Conservation (phyloP, 768 basidiomycete species). For the Boletus pseudopeckii region DNA sequence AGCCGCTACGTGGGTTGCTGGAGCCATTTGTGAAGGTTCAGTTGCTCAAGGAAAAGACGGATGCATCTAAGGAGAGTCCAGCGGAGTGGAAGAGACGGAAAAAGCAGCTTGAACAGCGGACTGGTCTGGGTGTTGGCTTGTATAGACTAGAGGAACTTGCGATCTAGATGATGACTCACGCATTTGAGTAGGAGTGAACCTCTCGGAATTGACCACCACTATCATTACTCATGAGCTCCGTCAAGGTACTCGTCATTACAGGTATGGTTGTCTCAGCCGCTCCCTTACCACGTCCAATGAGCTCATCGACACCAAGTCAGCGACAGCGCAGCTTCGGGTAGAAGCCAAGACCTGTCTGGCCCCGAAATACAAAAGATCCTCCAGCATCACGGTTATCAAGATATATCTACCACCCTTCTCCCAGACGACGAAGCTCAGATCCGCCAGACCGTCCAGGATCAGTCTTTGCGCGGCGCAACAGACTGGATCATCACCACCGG, state of each 20-base stretch:
- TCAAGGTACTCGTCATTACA: slow-evolving; percentile 27
- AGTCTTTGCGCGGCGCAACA: slow-evolving; percentile 43
- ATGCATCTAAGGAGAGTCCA: slow-evolving; percentile 29
- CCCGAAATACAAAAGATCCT: slow-evolving; percentile 57
- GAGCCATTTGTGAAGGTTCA: slow-evolving; percentile 62
- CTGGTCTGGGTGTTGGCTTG: slow-evolving; percentile 52
- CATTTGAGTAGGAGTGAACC: too few relatives aligned
- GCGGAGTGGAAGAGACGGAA: slow-evolving; percentile 52
- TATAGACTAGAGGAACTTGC: slow-evolving; percentile 73
- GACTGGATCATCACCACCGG: slow-evolving; percentile 83
- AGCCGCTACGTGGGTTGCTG: slow-evolving; percentile 56
- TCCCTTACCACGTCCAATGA: not conserved
- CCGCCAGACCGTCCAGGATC: slow-evolving; percentile 42
- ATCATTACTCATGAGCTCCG: slow-evolving; percentile 17
- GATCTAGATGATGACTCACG: slow-evolving; percentile 33
- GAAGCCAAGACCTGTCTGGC: slow-evolving; percentile 60
- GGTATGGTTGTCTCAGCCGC: slow-evolving; percentile 11
- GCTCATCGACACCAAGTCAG: slow-evolving; percentile 44
- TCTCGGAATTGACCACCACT: too few relatives aligned
- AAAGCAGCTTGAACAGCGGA: slow-evolving; percentile 51
- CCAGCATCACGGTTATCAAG: slow-evolving; percentile 34
- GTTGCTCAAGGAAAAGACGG: slow-evolving; percentile 42
- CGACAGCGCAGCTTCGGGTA: slow-evolving; percentile 58
- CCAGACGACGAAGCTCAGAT: slow-evolving; percentile 64
- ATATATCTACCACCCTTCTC: slow-evolving; percentile 45